Conservation (phyloP, 148 eudicot species). For the Polygonum maritimum region DNA sequence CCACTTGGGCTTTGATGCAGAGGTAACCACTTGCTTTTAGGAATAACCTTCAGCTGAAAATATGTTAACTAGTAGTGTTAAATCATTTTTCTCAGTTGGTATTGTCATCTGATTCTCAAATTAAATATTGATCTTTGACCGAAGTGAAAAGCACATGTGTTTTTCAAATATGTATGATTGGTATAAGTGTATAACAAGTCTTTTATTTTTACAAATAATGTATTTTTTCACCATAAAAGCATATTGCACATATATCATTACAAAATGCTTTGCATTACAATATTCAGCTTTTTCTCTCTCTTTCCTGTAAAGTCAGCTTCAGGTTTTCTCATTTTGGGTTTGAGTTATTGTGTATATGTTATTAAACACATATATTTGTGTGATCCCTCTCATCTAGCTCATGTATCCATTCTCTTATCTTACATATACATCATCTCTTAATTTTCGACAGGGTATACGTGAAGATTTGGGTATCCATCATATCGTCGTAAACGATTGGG, state of each 20-base stretch:
- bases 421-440: not conserved
- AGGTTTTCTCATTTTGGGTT: too few relatives aligned
- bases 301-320: too few relatives aligned
- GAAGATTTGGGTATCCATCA: constrained; percentile 93
- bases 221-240: too few relatives aligned
- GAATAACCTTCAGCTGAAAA: not conserved
- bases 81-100: not conserved
- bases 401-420: not conserved
- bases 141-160: too few relatives aligned
- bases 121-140: too few relatives aligned
- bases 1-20: constrained; percentile 89
- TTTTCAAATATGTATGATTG: too few relatives aligned
- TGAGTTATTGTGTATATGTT: too few relatives aligned
- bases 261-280: too few relatives aligned
- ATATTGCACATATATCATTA: too few relatives aligned
- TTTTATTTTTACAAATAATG: too few relatives aligned
- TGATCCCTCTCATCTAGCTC: not conserved
- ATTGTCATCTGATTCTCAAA: not conserved
- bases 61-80: not conserved
- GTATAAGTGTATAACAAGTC: too few relatives aligned
- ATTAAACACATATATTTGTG: not conserved
- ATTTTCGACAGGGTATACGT: constrained; percentile 38
- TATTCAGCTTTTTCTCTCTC: too few relatives aligned
- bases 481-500: constrained; percentile 88
- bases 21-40: constrained; percentile 35